These are phyloP conservation scores for Boletus tomentosulus DNA, from an alignment of 768 basidiomycete genomes.

Conservation along the genomic window DNA sequence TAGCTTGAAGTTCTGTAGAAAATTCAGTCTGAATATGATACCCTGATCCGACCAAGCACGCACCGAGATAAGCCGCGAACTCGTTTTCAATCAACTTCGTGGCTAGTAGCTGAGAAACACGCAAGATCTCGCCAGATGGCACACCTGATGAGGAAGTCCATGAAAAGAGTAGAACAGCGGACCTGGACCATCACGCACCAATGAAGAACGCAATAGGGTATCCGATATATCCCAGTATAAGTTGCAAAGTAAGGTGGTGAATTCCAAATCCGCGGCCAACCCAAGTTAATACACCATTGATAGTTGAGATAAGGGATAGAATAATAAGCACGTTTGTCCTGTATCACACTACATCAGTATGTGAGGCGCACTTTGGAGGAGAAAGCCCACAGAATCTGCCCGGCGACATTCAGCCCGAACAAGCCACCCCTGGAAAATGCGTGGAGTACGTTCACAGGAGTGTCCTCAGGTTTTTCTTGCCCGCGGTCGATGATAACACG, in stretches of 20 bases:
- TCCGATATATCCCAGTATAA: conserved; percentile 82
- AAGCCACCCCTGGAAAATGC: conserved; percentile 84
- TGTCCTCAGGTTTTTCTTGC: conserved; percentile 45
- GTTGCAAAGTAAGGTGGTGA: conserved; percentile 74
- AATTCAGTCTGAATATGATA: not conserved
- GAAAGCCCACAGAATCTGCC: conserved; percentile 69
- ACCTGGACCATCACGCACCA: conserved; percentile 23
- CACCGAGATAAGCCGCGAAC: conserved; percentile 67
- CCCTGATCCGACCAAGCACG: conserved; percentile 2
- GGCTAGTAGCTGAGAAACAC: conserved; percentile 75
- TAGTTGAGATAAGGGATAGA: conserved; percentile 71
- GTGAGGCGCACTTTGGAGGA: not conserved
- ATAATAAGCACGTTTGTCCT: conserved; percentile 85
- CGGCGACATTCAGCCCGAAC: conserved; percentile 83
- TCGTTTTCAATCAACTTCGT: conserved; percentile 88
- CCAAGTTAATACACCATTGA: conserved; percentile 88
- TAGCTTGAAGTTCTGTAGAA: conserved; percentile 34
- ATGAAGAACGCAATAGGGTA: conserved; percentile 85
- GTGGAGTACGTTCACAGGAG: conserved; percentile 77
- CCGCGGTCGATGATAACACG: conserved; percentile 78
- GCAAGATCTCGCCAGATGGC: conserved; percentile 75
- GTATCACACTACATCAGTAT: conserved; percentile 6
- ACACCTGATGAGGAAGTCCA: conserved; percentile 43
- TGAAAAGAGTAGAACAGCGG: conserved; percentile 1
- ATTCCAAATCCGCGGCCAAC: conserved; percentile 84